A percentile compares a stretch with the other conserved stretches of the same genome.
These are phyloP conservation scores for Monosporascus cannonballus DNA, from an alignment of 2,329 filamentous ascomycete genomes.

Conservation along the genomic window DNA sequence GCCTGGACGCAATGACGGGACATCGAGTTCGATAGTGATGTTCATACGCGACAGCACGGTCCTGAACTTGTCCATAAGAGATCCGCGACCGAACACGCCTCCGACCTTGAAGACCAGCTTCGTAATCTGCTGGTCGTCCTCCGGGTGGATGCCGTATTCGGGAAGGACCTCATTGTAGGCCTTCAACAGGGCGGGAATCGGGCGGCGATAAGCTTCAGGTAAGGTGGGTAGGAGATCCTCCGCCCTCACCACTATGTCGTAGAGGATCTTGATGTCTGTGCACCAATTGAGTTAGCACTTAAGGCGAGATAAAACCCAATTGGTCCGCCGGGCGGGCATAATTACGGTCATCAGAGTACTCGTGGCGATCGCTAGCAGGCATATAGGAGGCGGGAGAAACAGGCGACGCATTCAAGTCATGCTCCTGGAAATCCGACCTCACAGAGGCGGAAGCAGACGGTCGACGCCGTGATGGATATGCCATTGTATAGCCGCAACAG, in stretches of 20 bases:
- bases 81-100: constrained; percentile 49
- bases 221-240: constrained; percentile 55
- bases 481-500: background rate
- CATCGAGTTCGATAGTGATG: constrained; percentile 61
- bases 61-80: constrained; percentile 65
- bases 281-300: constrained; percentile 6
- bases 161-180: constrained; percentile 76
- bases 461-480: background rate
- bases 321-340: background rate
- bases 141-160: constrained; percentile 62
- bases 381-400: constrained; percentile 1
- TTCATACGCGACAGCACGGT: constrained; percentile 61
- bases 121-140: constrained; percentile 69
- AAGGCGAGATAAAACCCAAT: background rate
- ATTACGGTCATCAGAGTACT: constrained; percentile 21
- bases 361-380: constrained; percentile 11
- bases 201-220: constrained; percentile 56
- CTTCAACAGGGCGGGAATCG: constrained; percentile 72
- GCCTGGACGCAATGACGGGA: constrained; percentile 1
- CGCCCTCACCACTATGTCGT: constrained; percentile 68
- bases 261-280: constrained; percentile 67
- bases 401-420: background rate
- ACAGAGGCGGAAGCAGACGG: background rate
- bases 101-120: constrained; percentile 76
- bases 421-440: background rate